These are phyloP conservation scores for Quercus phellos DNA, from an alignment of 331 rosid genomes.

Conservation along the genomic window DNA sequence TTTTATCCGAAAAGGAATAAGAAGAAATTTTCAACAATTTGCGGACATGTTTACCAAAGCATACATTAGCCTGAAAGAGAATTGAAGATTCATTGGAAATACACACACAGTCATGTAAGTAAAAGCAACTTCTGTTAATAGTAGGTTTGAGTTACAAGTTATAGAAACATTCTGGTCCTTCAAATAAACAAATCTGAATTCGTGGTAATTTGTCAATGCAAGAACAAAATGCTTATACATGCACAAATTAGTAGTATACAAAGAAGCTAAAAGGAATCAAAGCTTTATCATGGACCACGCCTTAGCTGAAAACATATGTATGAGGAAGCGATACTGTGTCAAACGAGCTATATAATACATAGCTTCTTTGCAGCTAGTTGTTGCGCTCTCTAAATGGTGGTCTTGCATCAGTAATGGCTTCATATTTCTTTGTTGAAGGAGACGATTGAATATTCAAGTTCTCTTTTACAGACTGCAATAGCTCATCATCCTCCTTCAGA, in stretches of 20 bases:
- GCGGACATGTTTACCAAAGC: neutral
- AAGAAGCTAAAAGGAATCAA: slow-evolving; percentile 18
- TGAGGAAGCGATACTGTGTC: neutral
- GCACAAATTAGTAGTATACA: slow-evolving; percentile 16
- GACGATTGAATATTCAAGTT: slow-evolving; percentile 41
- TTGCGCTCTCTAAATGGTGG: slow-evolving; percentile 64
- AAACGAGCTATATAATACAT: neutral
- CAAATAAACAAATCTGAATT: neutral
- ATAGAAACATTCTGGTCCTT: neutral
- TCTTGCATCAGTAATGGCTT: slow-evolving; percentile 40
- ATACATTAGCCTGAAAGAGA: neutral
- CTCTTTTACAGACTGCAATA: slow-evolving; percentile 29
- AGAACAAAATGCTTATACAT: neutral
- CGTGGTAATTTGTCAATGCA: neutral
- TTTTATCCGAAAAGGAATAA: neutral
- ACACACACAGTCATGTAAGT: neutral
- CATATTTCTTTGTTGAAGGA: slow-evolving; percentile 34
- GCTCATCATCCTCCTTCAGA: slow-evolving; percentile 26
- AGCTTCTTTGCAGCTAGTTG: slow-evolving; percentile 25
- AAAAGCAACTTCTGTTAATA: neutral
- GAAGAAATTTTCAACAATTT: neutral
- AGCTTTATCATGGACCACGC: slow-evolving; percentile 2
- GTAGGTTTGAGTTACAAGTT: neutral
- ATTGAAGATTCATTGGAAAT: neutral
- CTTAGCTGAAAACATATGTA: neutral